Evolutionary conservation across 331 rosid species (phyloP), one percentile per base, ranked within the genome.

Genomic region (Rosa hybrid): DNA sequence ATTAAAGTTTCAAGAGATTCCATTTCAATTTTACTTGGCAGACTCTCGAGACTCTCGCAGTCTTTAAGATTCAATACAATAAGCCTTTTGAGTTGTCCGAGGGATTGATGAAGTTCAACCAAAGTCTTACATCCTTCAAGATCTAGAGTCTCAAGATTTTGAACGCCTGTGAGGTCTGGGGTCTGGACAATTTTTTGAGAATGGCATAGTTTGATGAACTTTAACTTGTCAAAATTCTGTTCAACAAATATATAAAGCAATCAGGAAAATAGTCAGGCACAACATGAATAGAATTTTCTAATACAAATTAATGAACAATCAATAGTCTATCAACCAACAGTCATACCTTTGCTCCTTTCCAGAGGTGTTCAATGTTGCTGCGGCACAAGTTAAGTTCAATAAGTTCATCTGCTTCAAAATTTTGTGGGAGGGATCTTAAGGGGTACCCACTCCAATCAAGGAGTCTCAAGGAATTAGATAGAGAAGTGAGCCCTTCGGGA

Each of bases 361-460:
- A 62, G 2, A 62, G 41, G 0, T 23, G 0, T 25, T 62, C 8
- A 12, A 62, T 62, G 8, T 12, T 62, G 68, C 39, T 62, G 68
- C 12, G 17, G 17, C 68, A 23, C 68, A 62, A 4, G 39, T 5
- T 62, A 62, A 62, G 68, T 23, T 62, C 68, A 25, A 25, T 12
- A 10, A 62, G 39, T 27, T 62, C 68, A 12, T 62, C 68, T 25
- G 41, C 0, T 25, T 62, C 41, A 12, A 62, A 62, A 11, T 12
- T n/a, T 13, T 9, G 18, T 12, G 80, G 80, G 50, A 76, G 49
- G 8, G 64, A 76, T 14, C 12, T 78, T 14, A 34, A 44, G 4
- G 84, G 80, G 14, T 8, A 75, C 2, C 46, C 25, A 23, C 0
- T 3, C 83, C 79, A 80, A 54, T 80, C 54, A 0, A 68, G 51